Evolutionary conservation across 805 yeast genomes (phyloP).

Genomic region (Candida arabinofermentans): DNA sequence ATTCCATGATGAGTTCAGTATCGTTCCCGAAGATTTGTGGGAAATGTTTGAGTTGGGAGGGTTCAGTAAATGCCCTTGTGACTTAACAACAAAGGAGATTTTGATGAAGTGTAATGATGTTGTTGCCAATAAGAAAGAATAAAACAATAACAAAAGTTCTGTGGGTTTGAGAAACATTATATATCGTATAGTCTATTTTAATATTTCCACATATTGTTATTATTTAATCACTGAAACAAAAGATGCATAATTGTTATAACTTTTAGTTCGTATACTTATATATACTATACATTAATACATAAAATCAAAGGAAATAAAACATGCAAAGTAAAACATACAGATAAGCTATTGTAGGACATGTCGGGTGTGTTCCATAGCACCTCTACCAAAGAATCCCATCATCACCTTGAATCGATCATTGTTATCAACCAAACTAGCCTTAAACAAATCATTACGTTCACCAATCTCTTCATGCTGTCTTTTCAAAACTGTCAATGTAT

Average conservation of each 20-base stretch:
- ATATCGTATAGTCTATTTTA: not conserved
- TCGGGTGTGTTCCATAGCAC: conserved; percentile 59
- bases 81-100: conserved; percentile 36
- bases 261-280: no score
- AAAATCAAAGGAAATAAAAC: no score
- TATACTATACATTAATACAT: no score
- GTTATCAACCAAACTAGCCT: conserved; percentile 47
- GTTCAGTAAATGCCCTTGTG: conserved; percentile 28
- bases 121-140: conserved; percentile 17
- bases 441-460: conserved; percentile 60
- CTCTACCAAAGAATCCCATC: conserved; percentile 81
- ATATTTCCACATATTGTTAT: no score
- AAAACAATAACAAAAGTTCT: not conserved
- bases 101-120: conserved; percentile 30
- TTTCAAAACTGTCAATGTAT: conserved; percentile 56
- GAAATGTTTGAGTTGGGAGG: conserved; percentile 45
- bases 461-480: conserved; percentile 58
- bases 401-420: conserved; percentile 69
- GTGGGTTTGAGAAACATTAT: not conserved
- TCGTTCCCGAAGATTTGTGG: conserved; percentile 66
- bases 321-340: not conserved
- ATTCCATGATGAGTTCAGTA: conserved; percentile 70
- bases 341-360: conserved; percentile 8
- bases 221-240: no score
- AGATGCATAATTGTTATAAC: no score